A percentile compares a stretch with the other conserved stretches of the same genome.
Evolutionary conservation across 2,329 filamentous ascomycete genomes (phyloP).

Genomic region (Penicillium sp.): DNA sequence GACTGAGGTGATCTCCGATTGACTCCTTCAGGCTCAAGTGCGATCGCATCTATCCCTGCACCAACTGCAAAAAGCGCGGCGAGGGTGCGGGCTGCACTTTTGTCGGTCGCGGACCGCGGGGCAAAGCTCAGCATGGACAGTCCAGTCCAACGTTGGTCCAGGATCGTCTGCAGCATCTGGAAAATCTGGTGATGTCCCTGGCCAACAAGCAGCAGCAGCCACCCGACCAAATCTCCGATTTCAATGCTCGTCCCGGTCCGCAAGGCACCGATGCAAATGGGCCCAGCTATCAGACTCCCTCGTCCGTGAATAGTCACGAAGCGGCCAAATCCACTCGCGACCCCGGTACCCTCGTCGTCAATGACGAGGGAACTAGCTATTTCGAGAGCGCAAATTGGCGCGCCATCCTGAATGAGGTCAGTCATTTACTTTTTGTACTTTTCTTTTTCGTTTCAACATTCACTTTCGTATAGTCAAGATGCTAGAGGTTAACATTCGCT

Average conservation of each 20-base stretch:
- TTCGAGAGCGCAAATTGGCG: slow-evolving; percentile 43
- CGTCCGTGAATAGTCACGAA: slow-evolving; percentile 13
- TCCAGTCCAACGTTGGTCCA: slow-evolving; percentile 36
- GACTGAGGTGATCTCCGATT: neutral
- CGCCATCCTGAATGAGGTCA: slow-evolving; percentile 41
- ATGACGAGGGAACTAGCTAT: slow-evolving; percentile 38
- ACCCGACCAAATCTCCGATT: slow-evolving; percentile 11
- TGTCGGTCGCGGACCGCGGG: slow-evolving; percentile 40
- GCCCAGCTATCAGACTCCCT: slow-evolving; percentile 13
- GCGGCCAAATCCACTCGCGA: slow-evolving; percentile 21
- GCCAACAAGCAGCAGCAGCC: slow-evolving; percentile 32
- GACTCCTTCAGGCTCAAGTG: slow-evolving; percentile 37
- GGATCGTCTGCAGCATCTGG: slow-evolving; percentile 41
- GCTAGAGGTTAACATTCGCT: slow-evolving; percentile 12
- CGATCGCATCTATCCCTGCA: slow-evolving; percentile 40
- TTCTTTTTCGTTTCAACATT: neutral
- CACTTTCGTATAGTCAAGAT: too few species aligned
- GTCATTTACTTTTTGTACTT: slow-evolving; percentile 8
- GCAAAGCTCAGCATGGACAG: slow-evolving; percentile 30
- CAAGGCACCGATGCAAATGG: slow-evolving; percentile 2
- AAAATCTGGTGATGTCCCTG: slow-evolving; percentile 42
- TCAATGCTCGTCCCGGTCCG: slow-evolving; percentile 6
- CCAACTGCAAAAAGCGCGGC: slow-evolving; percentile 38
- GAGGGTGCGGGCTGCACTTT: slow-evolving; percentile 38
- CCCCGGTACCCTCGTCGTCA: slow-evolving; percentile 37